phyloP scores from a whole-genome alignment of 2,329 filamentous ascomycete genomes.

The Onygenales sp. region DNA sequence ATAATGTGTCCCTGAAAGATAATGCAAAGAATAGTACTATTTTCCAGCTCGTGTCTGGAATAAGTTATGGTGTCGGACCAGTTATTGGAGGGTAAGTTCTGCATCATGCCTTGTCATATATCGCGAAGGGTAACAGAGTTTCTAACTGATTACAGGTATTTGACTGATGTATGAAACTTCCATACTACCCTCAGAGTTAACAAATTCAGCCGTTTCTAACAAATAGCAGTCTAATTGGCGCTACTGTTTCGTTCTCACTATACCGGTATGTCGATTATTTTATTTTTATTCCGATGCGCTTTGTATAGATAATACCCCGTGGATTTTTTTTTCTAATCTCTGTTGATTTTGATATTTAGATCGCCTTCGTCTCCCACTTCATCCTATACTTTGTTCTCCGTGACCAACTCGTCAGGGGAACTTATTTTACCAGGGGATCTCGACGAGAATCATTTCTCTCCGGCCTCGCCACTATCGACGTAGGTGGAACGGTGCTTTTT shows the following conservation, averaged over 20 bases:
- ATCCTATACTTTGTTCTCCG: conserved; percentile 49
- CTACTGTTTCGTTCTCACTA: conserved; percentile 57
- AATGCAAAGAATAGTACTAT: conserved; percentile 54
- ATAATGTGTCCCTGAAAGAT: conserved; percentile 53
- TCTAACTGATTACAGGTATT: conserved; percentile 15
- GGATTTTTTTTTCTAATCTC: background rate
- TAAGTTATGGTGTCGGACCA: conserved; percentile 53
- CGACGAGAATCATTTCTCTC: conserved; percentile 30
- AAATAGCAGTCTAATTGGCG: conserved; percentile 45
- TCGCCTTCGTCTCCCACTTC: conserved; percentile 43
- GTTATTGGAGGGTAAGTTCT: conserved; percentile 45
- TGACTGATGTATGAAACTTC: conserved; percentile 20
- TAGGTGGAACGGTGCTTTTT: conserved; percentile 49
- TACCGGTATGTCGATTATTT: conserved; percentile 39
- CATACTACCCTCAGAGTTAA: background rate
- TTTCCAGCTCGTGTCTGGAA: conserved; percentile 51
- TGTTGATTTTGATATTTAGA: conserved; percentile 10
- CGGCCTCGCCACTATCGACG: conserved; percentile 47
- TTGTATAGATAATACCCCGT: background rate
- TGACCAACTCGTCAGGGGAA: conserved; percentile 47
- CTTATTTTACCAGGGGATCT: conserved; percentile 29
- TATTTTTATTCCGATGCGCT: conserved; percentile 5
- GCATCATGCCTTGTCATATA: background rate
- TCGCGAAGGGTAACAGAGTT: background rate
- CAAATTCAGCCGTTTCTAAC: conserved; percentile 36